phyloP scores from a whole-genome alignment of 1,284 basidiomycete genomes.

The Cryptococcus jaspeensis region DNA sequence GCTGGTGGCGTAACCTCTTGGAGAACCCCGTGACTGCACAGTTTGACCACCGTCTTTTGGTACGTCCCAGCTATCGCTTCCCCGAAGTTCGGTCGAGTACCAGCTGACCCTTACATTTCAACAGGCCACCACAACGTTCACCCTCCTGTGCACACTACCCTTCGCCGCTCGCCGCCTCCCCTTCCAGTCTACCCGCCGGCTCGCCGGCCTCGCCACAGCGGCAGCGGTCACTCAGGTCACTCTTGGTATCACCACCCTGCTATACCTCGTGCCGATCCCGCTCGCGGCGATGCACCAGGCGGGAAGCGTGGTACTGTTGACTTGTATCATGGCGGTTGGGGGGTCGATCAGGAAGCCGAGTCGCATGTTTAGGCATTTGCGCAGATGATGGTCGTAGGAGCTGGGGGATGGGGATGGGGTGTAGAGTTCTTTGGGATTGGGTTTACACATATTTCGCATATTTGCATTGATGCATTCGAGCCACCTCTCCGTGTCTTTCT shows the following conservation, averaged over 20 bases:
- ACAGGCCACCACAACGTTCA: conserved; percentile 79
- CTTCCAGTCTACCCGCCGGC: conserved; percentile 63
- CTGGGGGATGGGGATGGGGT: neutral
- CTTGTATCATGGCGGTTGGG: conserved; percentile 75
- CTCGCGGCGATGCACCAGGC: conserved; percentile 94
- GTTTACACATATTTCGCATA: neutral
- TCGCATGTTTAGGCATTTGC: conserved; percentile 12
- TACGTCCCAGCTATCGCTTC: conserved; percentile 55
- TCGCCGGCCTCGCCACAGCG: conserved; percentile 68
- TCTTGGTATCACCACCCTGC: conserved; percentile 85
- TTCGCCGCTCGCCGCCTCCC: conserved; percentile 59
- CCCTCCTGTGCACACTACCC: conserved; percentile 66
- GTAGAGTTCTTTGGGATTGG: neutral
- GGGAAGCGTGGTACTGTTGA: conserved; percentile 83
- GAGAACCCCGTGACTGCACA: conserved; percentile 99
- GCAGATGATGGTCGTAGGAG: conserved; percentile 4
- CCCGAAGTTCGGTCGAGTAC: neutral
- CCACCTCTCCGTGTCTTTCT: conserved; percentile 1
- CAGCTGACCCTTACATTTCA: conserved; percentile 16
- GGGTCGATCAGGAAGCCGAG: conserved; percentile 69
- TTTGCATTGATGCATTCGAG: conserved; percentile 10
- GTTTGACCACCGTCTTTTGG: conserved; percentile 90
- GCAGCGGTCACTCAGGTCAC: conserved; percentile 84
- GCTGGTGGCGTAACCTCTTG: conserved; percentile 89
- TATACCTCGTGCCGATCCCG: conserved; percentile 91